phyloP scores from a whole-genome alignment of 208 protist genomes.

The Trypanosoma congolense region DNA sequence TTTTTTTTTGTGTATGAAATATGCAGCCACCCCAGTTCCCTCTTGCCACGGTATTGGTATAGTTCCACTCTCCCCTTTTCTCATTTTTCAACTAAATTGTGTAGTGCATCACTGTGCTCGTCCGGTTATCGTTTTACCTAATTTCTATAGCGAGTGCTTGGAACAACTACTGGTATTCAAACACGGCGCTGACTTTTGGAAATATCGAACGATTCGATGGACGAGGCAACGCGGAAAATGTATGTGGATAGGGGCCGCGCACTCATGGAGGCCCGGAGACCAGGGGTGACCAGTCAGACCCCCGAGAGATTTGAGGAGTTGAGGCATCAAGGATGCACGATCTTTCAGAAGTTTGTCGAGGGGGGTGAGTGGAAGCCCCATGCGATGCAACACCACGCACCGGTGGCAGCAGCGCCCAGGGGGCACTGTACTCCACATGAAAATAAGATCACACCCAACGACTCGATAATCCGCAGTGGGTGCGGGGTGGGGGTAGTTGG shows the following conservation, averaged over 20 bases:
- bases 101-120: too few relatives aligned
- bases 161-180: too few relatives aligned
- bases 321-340: conserved; percentile 19
- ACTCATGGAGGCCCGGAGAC: conserved; percentile 29
- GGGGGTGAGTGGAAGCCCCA: conserved; percentile 2
- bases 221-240: conserved; percentile 5
- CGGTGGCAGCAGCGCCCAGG: not conserved
- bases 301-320: conserved; percentile 30
- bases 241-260: conserved; percentile 33
- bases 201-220: conserved; percentile 1
- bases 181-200: too few relatives aligned
- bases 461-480: not conserved
- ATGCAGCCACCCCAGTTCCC: too few relatives aligned
- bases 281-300: conserved; percentile 14
- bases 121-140: too few relatives aligned
- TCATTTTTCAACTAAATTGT: too few relatives aligned
- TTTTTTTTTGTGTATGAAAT: too few relatives aligned
- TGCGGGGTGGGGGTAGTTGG: too few relatives aligned
- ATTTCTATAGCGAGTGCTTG: too few relatives aligned
- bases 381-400: not conserved
- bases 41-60: too few relatives aligned
- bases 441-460: not conserved
- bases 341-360: conserved; percentile 20
- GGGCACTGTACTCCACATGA: not conserved
- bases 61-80: too few relatives aligned